Conservation (phyloP, 805 yeast genomes). For the Suhomyces pyralidae region DNA sequence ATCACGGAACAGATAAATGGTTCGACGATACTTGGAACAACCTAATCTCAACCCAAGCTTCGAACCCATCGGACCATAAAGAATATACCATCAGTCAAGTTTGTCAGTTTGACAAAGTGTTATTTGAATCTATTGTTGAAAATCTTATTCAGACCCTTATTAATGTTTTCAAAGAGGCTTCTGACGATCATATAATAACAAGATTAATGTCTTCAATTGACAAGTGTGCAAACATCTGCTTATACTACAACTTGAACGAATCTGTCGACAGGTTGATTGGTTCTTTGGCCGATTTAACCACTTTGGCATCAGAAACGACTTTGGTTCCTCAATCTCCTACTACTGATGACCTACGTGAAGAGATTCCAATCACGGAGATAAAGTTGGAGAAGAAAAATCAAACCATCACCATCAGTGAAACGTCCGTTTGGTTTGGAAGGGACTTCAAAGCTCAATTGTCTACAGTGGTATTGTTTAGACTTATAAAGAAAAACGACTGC, state of each 20-base stretch:
- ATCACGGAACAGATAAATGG: slow-evolving; percentile 87
- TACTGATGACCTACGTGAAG: slow-evolving; percentile 22
- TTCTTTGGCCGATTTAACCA: slow-evolving; percentile 64
- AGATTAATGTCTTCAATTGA: slow-evolving; percentile 86
- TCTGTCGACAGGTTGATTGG: slow-evolving; percentile 67
- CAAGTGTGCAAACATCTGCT: slow-evolving; percentile 75
- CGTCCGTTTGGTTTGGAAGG: slow-evolving; percentile 80
- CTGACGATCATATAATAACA: slow-evolving; percentile 85
- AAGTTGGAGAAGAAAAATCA: slow-evolving; percentile 53
- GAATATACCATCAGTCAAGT: slow-evolving; percentile 22
- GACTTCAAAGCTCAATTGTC: slow-evolving; percentile 92
- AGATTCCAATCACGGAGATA: slow-evolving; percentile 35
- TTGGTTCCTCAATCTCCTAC: slow-evolving; percentile 4
- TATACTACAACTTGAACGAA: slow-evolving; percentile 53
- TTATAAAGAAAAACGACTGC: slow-evolving; percentile 57
- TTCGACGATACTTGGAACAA: slow-evolving; percentile 86
- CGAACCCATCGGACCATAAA: slow-evolving; percentile 12
- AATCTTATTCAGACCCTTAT: slow-evolving; percentile 70
- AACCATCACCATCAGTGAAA: slow-evolving; percentile 71
- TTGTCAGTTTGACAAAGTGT: slow-evolving; percentile 64
- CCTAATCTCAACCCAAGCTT: slow-evolving; percentile 50
- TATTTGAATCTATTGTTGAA: slow-evolving; percentile 63
- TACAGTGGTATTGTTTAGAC: slow-evolving; percentile 78
- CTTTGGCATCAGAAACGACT: slow-evolving; percentile 46
- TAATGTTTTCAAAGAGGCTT: slow-evolving; percentile 78